Base-by-base conservation (phyloP, 768 basidiomycete species). In the Suillus plorans region DNA sequence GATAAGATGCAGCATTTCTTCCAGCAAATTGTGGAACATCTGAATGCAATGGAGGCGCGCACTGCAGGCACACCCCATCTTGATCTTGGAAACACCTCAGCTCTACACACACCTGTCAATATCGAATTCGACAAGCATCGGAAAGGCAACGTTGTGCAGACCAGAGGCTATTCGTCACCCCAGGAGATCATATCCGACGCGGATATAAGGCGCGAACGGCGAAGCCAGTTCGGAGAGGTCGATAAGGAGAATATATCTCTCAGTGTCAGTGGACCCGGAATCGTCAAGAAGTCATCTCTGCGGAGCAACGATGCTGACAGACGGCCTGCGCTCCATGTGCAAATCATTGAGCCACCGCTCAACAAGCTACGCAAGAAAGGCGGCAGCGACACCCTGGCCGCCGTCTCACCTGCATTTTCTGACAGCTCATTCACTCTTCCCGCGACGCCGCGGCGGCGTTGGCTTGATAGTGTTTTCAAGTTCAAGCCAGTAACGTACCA, bases 401-500 rank as follows among this genome's bases (percentile, higher is more conserved):
- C 67, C 22, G 69, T 72, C 22, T 82, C 80, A 25, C 73, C 82
- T 5, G 79, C 80, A 22, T 79, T 84, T 65, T 85, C 84, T 12
- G 82, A 83, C 44, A 79, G 80, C 10, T 78, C 83, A 50, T 78
- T 80, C 22, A 77, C 79, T 2, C 78, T 80, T n/a, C 78, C 82
- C 3, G 76, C 81, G 52, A 76, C 84, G 34, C 80, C 81, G 63
- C 77, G 78, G 77, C 85, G 86, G 67, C 85, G 83, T 60, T 99
- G 96, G 97, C 86, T 99, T 66, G 87, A 88, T 52, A 91, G 89
- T 70, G 84, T 97, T 49, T 96, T 98, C 84, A 91, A 86, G 73
- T 89, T 94, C 80, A 93, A 90, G 71, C 87, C 92, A 0, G 79
- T 86, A 36, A 81, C 77, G 36, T 86, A 85, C 70, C 72, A 73